phyloP scores from a whole-genome alignment of 768 basidiomycete genomes.

The Myochromella boudieri region DNA sequence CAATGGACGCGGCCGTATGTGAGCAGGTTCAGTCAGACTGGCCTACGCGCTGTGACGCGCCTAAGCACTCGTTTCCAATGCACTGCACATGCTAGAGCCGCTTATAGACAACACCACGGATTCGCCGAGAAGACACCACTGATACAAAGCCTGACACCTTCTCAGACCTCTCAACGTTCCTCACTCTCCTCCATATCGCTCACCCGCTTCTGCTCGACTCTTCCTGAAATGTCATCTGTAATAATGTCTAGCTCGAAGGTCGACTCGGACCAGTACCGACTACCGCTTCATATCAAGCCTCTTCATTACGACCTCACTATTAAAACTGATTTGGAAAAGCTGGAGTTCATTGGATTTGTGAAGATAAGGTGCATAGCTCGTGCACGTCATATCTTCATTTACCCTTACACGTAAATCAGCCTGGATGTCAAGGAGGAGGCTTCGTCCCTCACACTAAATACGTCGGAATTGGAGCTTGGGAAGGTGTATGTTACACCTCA shows the following conservation, averaged over 20 bases:
- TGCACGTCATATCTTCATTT: not conserved
- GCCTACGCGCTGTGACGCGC: slow-evolving; percentile 3
- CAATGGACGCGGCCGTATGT: slow-evolving; percentile 12
- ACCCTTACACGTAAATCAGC: slow-evolving; percentile 32
- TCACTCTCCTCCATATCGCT: slow-evolving; percentile 14
- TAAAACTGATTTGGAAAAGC: slow-evolving; percentile 78
- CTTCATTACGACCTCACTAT: slow-evolving; percentile 78
- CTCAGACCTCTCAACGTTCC: slow-evolving; percentile 16
- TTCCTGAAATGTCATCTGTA: slow-evolving; percentile 28
- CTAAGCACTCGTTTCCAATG: not conserved
- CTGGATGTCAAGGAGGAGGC: slow-evolving; percentile 65
- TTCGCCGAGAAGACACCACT: slow-evolving; percentile 8
- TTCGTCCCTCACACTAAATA: slow-evolving; percentile 64
- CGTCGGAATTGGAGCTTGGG: slow-evolving; percentile 56
- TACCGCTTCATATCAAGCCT: slow-evolving; percentile 67
- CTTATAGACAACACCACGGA: not conserved
- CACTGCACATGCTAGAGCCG: not conserved
- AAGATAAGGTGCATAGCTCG: slow-evolving; percentile 63
- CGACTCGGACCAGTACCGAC: slow-evolving; percentile 54
- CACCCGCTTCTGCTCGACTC: slow-evolving; percentile 16
- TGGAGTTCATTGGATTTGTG: slow-evolving; percentile 75
- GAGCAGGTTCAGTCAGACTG: not conserved
- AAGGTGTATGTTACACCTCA: slow-evolving; percentile 38
- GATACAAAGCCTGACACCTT: slow-evolving; percentile 16
- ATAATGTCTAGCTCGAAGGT: slow-evolving; percentile 16